Conservation (phyloP, 2,329 filamentous ascomycete species). For the Sarocladium oryzae region DNA sequence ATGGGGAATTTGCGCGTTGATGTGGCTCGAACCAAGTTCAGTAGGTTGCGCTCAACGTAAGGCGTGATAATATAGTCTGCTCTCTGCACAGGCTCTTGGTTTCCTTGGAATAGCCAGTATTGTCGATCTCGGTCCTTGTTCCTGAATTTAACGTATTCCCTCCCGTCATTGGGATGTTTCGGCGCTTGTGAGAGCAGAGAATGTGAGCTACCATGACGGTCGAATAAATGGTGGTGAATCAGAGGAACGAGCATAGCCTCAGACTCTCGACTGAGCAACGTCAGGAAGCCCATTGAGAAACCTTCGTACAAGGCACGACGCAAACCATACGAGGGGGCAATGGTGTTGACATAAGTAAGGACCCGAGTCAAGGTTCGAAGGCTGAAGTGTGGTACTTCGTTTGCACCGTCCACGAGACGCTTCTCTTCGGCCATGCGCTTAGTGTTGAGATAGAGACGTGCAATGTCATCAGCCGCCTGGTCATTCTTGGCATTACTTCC, state of each 20-base stretch:
- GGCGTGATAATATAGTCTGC: conserved; percentile 93
- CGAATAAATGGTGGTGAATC: conserved; percentile 74
- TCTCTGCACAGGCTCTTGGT: conserved; percentile 57
- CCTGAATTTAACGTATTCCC: conserved; percentile 72
- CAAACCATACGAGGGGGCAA: conserved; percentile 76
- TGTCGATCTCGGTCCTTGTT: conserved; percentile 60
- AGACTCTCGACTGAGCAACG: conserved; percentile 75
- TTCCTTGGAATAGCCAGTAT: conserved; percentile 83
- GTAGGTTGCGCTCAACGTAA: conserved; percentile 88
- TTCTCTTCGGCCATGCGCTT: conserved; percentile 77
- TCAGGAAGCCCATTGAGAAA: conserved; percentile 96
- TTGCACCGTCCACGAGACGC: conserved; percentile 84
- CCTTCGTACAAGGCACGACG: conserved; percentile 87
- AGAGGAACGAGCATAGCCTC: conserved; percentile 72
- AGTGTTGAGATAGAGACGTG: conserved; percentile 80
- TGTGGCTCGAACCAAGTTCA: conserved; percentile 88
- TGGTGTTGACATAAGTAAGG: conserved; percentile 79
- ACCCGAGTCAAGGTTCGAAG: conserved; percentile 88
- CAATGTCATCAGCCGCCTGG: conserved; percentile 72
- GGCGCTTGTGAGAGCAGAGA: conserved; percentile 74
- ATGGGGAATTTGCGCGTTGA: conserved; percentile 91
- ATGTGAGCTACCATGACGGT: conserved; percentile 57
- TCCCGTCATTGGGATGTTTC: conserved; percentile 68
- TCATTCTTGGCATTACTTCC: conserved; percentile 66
- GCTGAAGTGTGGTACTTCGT: conserved; percentile 95